These are phyloP conservation scores for Ottelia alismoides DNA, from an alignment of 106 monocot genomes.

Conservation along the genomic window DNA sequence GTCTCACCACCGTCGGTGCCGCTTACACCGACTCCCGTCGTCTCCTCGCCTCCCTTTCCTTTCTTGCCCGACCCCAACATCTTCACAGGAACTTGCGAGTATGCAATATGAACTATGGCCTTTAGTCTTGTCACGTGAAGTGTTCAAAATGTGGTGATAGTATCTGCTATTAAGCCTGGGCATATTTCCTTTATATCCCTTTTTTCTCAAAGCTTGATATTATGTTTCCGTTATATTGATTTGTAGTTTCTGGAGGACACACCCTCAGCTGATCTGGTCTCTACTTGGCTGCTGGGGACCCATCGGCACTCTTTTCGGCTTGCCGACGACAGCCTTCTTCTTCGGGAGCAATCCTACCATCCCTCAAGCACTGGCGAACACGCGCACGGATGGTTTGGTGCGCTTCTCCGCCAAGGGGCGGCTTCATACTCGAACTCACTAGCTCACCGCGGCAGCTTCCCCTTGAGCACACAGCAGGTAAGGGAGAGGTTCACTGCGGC, in stretches of 20 bases:
- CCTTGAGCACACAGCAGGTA: constrained; percentile 47
- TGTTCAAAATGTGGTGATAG: neutral
- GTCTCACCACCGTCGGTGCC: constrained; percentile 1
- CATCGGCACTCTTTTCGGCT: constrained; percentile 44
- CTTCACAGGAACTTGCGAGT: constrained; percentile 43
- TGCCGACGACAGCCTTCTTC: constrained; percentile 9
- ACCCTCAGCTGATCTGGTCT: constrained; percentile 42
- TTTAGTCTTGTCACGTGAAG: neutral
- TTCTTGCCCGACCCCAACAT: constrained; percentile 6
- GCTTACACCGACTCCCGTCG: neutral
- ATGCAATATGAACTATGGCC: constrained; percentile 1
- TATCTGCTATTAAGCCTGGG: too few species aligned
- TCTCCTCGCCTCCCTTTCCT: constrained; percentile 13
- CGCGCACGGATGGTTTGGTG: constrained; percentile 48
- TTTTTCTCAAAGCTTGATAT: neutral
- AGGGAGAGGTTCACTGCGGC: constrained; percentile 44
- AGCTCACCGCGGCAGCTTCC: constrained; percentile 30
- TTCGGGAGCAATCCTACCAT: constrained; percentile 40
- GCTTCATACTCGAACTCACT: constrained; percentile 72
- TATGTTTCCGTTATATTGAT: neutral
- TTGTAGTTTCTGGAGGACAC: constrained; percentile 69
- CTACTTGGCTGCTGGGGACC: constrained; percentile 43
- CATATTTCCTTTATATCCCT: neutral
- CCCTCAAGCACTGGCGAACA: constrained; percentile 46
- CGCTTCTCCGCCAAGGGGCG: constrained; percentile 62